Conservation (phyloP, 257 asterid genomes). For the Misopates orontium region DNA sequence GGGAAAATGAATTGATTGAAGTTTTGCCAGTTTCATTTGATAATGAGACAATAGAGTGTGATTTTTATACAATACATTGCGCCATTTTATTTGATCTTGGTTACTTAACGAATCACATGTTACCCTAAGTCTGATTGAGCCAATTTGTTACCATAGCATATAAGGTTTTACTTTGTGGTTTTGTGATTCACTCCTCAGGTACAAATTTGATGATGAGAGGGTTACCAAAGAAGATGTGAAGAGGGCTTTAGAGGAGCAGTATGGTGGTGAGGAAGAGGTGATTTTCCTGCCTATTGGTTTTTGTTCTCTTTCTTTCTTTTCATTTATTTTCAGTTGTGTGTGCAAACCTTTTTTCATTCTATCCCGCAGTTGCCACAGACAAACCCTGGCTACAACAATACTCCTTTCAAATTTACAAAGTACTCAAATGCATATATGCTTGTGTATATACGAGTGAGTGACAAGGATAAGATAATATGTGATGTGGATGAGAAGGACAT, state of each 20-base stretch:
- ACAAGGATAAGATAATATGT: constrained; percentile 69
- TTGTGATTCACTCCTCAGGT: constrained; percentile 39
- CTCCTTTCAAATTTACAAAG: constrained; percentile 62
- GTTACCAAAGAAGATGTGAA: constrained; percentile 65
- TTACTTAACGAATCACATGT: constrained; percentile 1
- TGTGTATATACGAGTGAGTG: constrained; percentile 66
- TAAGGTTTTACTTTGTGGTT: not conserved
- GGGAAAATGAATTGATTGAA: not conserved
- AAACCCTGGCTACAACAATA: constrained; percentile 64
- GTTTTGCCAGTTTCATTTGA: too few species aligned
- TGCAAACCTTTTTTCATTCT: constrained; percentile 24
- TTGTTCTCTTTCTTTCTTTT: not conserved
- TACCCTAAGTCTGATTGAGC: not conserved
- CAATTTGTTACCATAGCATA: too few species aligned
- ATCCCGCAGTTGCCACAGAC: constrained; percentile 57
- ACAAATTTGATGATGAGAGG: constrained; percentile 71
- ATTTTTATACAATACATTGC: too few species aligned
- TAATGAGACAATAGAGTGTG: too few species aligned
- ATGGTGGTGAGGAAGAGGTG: constrained; percentile 93
- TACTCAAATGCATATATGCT: constrained; percentile 77
- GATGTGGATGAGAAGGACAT: constrained; percentile 71
- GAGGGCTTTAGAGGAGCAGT: constrained; percentile 68
- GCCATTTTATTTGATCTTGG: too few species aligned
- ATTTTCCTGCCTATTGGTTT: constrained; percentile 20
- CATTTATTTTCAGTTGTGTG: not conserved